phyloP scores from a whole-genome alignment of 768 basidiomycete species.

The Leccinum olivaceopallidum region DNA sequence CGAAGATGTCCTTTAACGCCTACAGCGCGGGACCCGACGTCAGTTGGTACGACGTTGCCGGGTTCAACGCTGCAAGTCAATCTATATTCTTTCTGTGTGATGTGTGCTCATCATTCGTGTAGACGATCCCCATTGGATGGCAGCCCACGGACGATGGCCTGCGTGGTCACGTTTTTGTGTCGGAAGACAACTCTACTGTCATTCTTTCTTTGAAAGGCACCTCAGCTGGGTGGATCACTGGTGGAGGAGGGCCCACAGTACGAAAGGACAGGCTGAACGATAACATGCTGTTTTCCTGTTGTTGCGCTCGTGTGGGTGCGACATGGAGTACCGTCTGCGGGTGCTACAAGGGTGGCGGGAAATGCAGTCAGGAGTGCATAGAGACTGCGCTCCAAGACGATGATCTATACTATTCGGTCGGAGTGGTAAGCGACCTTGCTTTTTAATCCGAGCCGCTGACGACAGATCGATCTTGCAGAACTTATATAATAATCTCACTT shows the following conservation, averaged over 20 bases:
- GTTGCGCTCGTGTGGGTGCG: slow-evolving; percentile 92
- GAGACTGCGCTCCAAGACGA: slow-evolving; percentile 79
- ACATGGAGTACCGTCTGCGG: slow-evolving; percentile 93
- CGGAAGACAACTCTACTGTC: slow-evolving; percentile 80
- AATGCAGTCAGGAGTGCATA: slow-evolving; percentile 80
- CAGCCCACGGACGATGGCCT: slow-evolving; percentile 86
- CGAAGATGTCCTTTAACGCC: slow-evolving; percentile 89
- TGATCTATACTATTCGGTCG: slow-evolving; percentile 85
- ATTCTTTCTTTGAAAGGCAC: slow-evolving; percentile 94
- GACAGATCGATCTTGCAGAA: slow-evolving; percentile 48
- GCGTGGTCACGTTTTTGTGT: slow-evolving; percentile 90
- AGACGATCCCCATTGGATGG: slow-evolving; percentile 87
- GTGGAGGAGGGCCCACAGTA: slow-evolving; percentile 79
- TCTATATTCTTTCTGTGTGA: neutral
- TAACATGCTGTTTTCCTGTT: slow-evolving; percentile 94
- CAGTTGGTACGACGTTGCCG: slow-evolving; percentile 72
- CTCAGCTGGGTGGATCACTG: slow-evolving; percentile 63
- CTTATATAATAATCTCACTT: slow-evolving; percentile 88
- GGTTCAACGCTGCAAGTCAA: slow-evolving; percentile 60
- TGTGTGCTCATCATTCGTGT: neutral
- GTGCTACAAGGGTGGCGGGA: slow-evolving; percentile 73
- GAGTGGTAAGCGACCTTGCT: slow-evolving; percentile 55
- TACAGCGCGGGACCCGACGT: slow-evolving; percentile 55
- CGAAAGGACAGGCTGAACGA: slow-evolving; percentile 94
- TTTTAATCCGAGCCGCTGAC: neutral